phyloP scores from a whole-genome alignment of 805 yeast genomes.

The Cyberlindnera japonica region DNA sequence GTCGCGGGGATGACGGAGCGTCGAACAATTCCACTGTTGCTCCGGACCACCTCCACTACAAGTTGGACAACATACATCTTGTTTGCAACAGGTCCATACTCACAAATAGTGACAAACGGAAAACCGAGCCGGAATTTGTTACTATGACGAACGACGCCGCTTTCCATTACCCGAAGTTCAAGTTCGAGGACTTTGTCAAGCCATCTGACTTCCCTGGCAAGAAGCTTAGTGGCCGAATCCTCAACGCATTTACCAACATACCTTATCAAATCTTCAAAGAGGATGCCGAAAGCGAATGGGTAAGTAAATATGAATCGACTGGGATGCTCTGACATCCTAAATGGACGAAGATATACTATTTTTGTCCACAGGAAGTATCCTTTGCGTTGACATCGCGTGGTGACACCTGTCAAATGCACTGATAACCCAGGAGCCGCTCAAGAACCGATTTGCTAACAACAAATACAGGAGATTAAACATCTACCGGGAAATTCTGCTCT shows the following conservation, averaged over 20 bases:
- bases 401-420: slow-evolving; percentile 4
- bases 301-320: not conserved
- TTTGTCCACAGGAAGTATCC: no score
- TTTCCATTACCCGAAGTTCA: slow-evolving; percentile 1
- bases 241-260: slow-evolving; percentile 63
- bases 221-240: slow-evolving; percentile 51
- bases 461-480: slow-evolving; percentile 39
- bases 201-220: slow-evolving; percentile 24
- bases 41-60: not conserved
- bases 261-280: slow-evolving; percentile 57
- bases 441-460: not conserved
- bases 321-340: no score
- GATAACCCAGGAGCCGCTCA: not conserved
- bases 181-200: slow-evolving; percentile 18
- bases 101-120: not conserved
- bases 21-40: slow-evolving; percentile 1
- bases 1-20: not conserved
- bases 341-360: no score
- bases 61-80: no score
- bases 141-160: slow-evolving; percentile 1
- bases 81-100: not conserved
- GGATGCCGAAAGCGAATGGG: slow-evolving; percentile 31
- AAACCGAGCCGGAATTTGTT: no score
- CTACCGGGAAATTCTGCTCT: slow-evolving; percentile 83
- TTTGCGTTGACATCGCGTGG: not conserved